Evolutionary conservation across 192 early-diverging fungal species (phyloP).

Genomic region (Pecoramyces ruminantium): DNA sequence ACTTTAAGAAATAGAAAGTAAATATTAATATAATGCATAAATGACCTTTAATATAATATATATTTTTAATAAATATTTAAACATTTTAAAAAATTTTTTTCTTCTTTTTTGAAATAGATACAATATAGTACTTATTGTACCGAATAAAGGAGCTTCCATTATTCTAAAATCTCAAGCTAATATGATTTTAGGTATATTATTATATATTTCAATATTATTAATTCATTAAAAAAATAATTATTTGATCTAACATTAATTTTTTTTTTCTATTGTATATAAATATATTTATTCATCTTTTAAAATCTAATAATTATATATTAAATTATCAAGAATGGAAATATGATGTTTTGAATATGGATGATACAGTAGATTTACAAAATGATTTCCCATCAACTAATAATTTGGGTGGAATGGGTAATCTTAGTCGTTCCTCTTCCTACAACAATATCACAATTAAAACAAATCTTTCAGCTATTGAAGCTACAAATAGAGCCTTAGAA

Average conservation of each 20-base stretch:
- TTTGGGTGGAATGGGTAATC: no score
- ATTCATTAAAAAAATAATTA: no score
- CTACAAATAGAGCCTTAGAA: background rate
- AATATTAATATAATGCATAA: no score
- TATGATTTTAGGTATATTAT: background rate
- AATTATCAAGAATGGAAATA: background rate
- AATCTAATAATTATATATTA: background rate
- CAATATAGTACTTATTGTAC: background rate
- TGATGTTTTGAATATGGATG: background rate
- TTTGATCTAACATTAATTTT: no score
- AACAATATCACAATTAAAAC: background rate
- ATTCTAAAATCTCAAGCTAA: background rate
- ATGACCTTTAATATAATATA: no score
- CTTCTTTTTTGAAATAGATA: background rate
- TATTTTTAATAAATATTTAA: no score
- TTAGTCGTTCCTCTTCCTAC: background rate
- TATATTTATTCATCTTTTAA: no score
- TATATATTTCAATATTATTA: no score
- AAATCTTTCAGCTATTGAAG: background rate
- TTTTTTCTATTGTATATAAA: no score
- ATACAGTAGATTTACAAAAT: background rate
- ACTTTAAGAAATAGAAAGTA: background rate
- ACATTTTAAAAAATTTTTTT: no score
- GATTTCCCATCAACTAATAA: no score
- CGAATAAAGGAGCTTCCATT: background rate